Percentiles rank a stretch among this genome's conserved stretches.
phyloP scores from a whole-genome alignment of 352 stramenopile genomes.

The Phytophthora sp. region DNA sequence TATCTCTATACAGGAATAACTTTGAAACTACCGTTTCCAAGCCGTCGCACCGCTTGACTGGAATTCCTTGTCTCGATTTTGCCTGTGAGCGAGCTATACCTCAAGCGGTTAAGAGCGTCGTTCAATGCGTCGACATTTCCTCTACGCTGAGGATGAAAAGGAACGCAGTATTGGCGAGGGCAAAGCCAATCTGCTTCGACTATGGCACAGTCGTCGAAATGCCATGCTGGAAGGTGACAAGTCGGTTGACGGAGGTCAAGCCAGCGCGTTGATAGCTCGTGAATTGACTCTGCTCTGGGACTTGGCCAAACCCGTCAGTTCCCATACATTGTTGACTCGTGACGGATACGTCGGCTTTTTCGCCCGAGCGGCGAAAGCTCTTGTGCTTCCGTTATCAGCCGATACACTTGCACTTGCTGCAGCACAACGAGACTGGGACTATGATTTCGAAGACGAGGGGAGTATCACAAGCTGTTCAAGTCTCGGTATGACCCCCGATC shows the following conservation, averaged over 20 bases:
- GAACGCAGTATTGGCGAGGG: conserved; percentile 70
- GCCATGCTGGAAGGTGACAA: conserved; percentile 42
- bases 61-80: too few relatives aligned
- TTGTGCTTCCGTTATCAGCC: conserved; percentile 55
- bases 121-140: conserved; percentile 66
- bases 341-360: conserved; percentile 66
- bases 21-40: conserved; percentile 13
- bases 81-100: too few relatives aligned
- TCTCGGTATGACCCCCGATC: conserved; percentile 43
- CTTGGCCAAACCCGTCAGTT: conserved; percentile 50
- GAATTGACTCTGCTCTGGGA: conserved; percentile 65
- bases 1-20: conserved; percentile 8
- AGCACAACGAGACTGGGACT: conserved; percentile 70
- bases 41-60: conserved; percentile 26
- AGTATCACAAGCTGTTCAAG: conserved; percentile 5
- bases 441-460: conserved; percentile 50
- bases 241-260: conserved; percentile 14
- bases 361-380: conserved; percentile 57
- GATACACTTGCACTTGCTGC: conserved; percentile 42
- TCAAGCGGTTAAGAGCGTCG: too few relatives aligned
- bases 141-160: conserved; percentile 63
- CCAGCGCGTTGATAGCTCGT: conserved; percentile 35
- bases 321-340: conserved; percentile 30
- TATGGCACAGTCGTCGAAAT: conserved; percentile 60
- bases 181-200: conserved; percentile 51